Base-by-base conservation (phyloP, 176 grass and related monocot species). In the Microstegium vimineum region DNA sequence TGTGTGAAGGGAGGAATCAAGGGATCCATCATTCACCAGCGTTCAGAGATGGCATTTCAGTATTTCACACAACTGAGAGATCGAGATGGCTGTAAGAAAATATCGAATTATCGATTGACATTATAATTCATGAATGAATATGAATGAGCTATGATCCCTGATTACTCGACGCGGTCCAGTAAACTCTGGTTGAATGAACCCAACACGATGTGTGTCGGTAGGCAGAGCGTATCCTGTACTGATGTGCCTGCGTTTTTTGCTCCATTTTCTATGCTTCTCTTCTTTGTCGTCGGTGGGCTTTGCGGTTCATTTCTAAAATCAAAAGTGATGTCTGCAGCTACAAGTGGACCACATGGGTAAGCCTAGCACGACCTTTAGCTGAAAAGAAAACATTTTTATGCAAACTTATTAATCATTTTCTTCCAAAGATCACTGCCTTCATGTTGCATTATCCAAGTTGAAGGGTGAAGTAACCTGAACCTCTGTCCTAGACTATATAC, bases 221-320 rank as follows among this genome's bases (percentile, higher is more conserved):
- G 51, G 63, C 62, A 43, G 35, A 66, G 45, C 23, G 25, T 6
- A 23, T 10, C 71, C 6, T 17, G 23, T 18, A 27, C 23, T 71
- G 23, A 16, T 28, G 11, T 59, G 0, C 1, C 3, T 60, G 14
- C 13, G 13, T 59, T 59, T n/a, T 71, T 71, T 16, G 52, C 28
- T 77, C 12, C 47, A 15, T 56, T 66, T 69, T 57, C 3, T 34
- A 6, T 8, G 34, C 7, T 30, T 32, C 5, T 27, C 11, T 17
- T 69, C 7, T 49, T 27, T 35, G 2, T 71, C 69, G 83, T 78
- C 66, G 66, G 75, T 85, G 60, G 83, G 63, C 14, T 36, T n/a
- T 20, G 38, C 42, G 26, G 3, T 32, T 69, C 34, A 34, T 26
- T 76, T 59, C 15, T 20, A 74, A 59, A 25, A 59, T 25, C 52